A percentile compares a stretch with the other conserved stretches of the same genome.
These are phyloP conservation scores for Rubroboletus satanas DNA, from an alignment of 768 basidiomycete genomes.

Conservation along the genomic window DNA sequence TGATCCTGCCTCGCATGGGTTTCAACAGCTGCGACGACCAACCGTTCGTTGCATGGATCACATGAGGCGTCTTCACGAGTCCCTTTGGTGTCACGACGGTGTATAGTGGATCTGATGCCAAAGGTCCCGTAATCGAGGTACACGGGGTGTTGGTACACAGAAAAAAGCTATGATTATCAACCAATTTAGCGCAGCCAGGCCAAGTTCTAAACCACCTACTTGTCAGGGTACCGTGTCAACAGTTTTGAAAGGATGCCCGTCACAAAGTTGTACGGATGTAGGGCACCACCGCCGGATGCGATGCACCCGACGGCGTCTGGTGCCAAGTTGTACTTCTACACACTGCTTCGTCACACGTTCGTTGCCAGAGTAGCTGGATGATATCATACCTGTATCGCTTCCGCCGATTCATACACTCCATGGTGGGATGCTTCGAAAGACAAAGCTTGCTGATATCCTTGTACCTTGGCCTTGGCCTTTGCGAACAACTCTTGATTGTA, in stretches of 20 bases:
- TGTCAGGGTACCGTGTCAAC: conserved; percentile 41
- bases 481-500: conserved; percentile 40
- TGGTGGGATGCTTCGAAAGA: conserved; percentile 42
- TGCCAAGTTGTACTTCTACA: conserved; percentile 48
- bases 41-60: conserved; percentile 84
- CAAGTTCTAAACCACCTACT: conserved; percentile 33
- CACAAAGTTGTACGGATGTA: conserved; percentile 68
- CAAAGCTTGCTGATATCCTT: conserved; percentile 45
- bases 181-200: neutral
- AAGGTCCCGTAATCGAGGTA: conserved; percentile 42
- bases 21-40: conserved; percentile 72
- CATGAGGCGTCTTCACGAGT: conserved; percentile 49
- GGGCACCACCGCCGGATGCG: conserved; percentile 51
- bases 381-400: conserved; percentile 33
- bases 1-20: conserved; percentile 56
- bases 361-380: neutral
- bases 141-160: conserved; percentile 62
- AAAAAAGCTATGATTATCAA: conserved; percentile 42
- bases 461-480: conserved; percentile 41
- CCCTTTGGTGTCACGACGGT: conserved; percentile 62
- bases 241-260: conserved; percentile 58
- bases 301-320: conserved; percentile 47
- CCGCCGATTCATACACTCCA: conserved; percentile 30
- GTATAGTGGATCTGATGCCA: conserved; percentile 36
- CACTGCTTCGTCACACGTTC: neutral